A percentile compares a stretch with the other conserved stretches of the same genome.
Evolutionary conservation across 2,329 filamentous ascomycete species (phyloP).

Genomic region (Aureobasidium leucospermi): DNA sequence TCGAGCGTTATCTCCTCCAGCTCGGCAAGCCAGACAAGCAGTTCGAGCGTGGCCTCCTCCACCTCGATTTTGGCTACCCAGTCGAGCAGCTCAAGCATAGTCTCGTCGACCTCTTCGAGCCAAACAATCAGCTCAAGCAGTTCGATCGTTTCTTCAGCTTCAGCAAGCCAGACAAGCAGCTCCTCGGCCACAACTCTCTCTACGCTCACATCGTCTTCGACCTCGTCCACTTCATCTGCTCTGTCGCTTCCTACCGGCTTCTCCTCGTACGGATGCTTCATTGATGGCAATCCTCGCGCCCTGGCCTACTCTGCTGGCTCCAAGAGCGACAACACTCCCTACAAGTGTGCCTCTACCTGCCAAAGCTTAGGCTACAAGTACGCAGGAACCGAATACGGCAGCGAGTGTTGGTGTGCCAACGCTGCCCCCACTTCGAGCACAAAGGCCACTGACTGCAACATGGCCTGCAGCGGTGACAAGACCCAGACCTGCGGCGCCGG

Average conservation of each 20-base stretch:
- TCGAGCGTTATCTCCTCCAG: neutral
- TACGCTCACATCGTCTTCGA: constrained; percentile 12
- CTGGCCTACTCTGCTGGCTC: constrained; percentile 18
- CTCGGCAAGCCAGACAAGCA: neutral
- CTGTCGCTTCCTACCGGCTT: constrained; percentile 17
- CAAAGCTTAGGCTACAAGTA: constrained; percentile 26
- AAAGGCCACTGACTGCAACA: constrained; percentile 21
- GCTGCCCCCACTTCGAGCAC: constrained; percentile 16
- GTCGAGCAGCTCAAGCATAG: constrained; percentile 6
- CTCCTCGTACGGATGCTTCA: constrained; percentile 24
- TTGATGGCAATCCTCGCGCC: constrained; percentile 21
- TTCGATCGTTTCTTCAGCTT: neutral
- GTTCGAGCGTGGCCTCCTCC: neutral
- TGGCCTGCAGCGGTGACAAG: constrained; percentile 24
- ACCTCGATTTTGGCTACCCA: neutral
- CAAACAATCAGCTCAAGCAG: no score
- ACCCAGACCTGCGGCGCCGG: constrained; percentile 24
- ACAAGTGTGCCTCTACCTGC: constrained; percentile 22
- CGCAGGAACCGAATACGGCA: constrained; percentile 33
- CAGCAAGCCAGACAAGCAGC: neutral
- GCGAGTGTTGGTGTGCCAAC: constrained; percentile 30
- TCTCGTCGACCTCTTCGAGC: neutral
- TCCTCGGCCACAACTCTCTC: constrained; percentile 14
- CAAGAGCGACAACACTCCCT: constrained; percentile 19
- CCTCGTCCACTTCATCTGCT: constrained; percentile 11